Percentiles rank a stretch among this genome's conserved stretches.
Conservation (phyloP, 129 eudicot species). For the Artemisia annua region DNA sequence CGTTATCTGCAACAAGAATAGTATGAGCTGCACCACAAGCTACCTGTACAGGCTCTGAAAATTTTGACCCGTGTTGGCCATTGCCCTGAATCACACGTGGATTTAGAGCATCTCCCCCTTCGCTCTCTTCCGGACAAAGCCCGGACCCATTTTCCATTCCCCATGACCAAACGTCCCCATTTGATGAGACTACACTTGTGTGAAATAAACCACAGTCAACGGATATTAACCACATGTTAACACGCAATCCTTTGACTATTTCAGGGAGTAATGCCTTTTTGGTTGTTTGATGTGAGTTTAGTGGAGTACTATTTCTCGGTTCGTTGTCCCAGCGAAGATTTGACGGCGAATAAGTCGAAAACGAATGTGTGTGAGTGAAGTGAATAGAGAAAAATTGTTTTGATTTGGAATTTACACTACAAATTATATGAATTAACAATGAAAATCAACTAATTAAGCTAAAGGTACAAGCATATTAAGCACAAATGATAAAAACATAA, state of each 20-base stretch:
- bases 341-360: too few relatives aligned
- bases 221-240: conserved; percentile 42
- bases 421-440: too few relatives aligned
- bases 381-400: too few relatives aligned
- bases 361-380: too few relatives aligned
- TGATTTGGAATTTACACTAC: too few relatives aligned
- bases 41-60: conserved; percentile 55
- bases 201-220: conserved; percentile 87
- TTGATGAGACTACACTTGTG: conserved; percentile 73
- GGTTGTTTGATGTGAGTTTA: too few relatives aligned
- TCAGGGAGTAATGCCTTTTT: conserved; percentile 45
- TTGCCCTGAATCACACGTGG: conserved; percentile 46
- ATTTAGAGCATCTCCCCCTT: conserved; percentile 69
- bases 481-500: too few relatives aligned
- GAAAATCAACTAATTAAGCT: too few relatives aligned
- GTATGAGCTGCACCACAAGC: conserved; percentile 98
- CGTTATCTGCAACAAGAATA: conserved; percentile 31
- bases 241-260: conserved; percentile 52
- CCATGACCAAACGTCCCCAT: conserved; percentile 96
- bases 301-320: too few relatives aligned
- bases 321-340: too few relatives aligned
- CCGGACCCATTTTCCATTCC: conserved; percentile 96
- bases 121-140: conserved; percentile 66
- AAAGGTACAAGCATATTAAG: too few relatives aligned
- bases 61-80: conserved; percentile 39